phyloP scores from a whole-genome alignment of 192 early-diverging fungal genomes.

The Anaeromyces robustus region DNA sequence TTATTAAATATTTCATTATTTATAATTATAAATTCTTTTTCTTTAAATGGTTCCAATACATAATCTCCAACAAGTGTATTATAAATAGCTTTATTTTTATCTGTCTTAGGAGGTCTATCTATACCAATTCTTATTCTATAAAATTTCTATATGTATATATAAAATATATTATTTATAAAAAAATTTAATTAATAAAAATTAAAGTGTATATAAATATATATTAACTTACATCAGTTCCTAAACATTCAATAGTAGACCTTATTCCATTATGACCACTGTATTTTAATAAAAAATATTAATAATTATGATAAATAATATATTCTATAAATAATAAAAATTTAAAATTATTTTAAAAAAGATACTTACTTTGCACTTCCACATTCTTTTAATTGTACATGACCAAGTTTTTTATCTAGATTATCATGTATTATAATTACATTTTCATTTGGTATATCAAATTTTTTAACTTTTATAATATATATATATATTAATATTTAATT shows the following conservation, averaged over 20 bases:
- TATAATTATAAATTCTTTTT: neutral
- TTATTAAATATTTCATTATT: neutral
- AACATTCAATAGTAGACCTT: neutral
- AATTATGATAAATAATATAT: no score
- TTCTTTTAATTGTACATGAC: neutral
- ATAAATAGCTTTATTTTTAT: neutral
- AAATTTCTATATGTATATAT: neutral
- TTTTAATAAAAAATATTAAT: neutral
- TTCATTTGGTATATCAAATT: neutral
- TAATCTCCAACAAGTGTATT: neutral
- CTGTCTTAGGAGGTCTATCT: neutral
- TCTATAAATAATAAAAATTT: no score
- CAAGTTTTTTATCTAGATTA: neutral
- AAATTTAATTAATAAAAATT: no score
- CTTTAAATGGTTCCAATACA: neutral
- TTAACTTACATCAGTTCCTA: neutral
- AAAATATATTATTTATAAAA: no score
- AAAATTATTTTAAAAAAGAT: neutral
- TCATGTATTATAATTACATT: neutral
- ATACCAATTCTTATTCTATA: neutral
- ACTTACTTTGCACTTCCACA: neutral
- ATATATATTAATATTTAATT: neutral
- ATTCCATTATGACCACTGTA: neutral
- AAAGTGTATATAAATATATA: no score
- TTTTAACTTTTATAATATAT: neutral